Evolutionary conservation across 192 early-diverging fungal species (phyloP), one percentile per base, ranked within the genome.

Genomic region (Kickxella alabastrina): DNA sequence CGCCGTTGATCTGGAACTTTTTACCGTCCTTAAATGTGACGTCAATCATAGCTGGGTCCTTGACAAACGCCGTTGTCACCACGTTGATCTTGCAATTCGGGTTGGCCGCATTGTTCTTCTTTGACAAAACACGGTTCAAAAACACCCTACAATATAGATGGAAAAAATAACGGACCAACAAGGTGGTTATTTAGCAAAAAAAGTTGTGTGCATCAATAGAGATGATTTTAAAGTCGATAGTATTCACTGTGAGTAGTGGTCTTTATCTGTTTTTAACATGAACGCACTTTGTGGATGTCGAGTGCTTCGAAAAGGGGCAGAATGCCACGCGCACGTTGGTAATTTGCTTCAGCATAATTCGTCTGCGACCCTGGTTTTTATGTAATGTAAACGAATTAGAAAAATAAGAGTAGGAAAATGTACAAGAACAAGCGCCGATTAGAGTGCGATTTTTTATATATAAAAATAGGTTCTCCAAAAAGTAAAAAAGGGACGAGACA

Each of bases 11-110:
- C 7, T 59, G 43, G 26, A 69, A 32, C 34, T 56, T 57, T 17
- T 64, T 59, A 35, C 73, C 73, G 32, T 75, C 73, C 46, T 75
- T 75, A 41, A 69, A 75, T n/a, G 49, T 43, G 13, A 75, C 73
- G 28, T 68, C 57, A 17, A 69, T 61, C 31, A 29, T 52, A 0
- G 73, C 31, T 22, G 73, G 60, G 36, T 68, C 73, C 31, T 60
- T 68, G 44, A 29, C 25, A 31, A 35, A 44, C 22, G 51, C 24
- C 18, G 63, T 58, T 19, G 62, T 65, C 2, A 45, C 32, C 9
- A 77, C 40, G 18, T 70, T 48, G 55, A 77, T 77, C 52, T 77
- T 57, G 62, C 74, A 77, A 18, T 43, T 43, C 1, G 74, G 74
- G 59, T 77, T 77, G 15, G 67, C 62, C 3, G 42, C 12, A 6